Base-by-base conservation (phyloP, 2,329 filamentous ascomycete species). In the Hymenoscyphus linearis region DNA sequence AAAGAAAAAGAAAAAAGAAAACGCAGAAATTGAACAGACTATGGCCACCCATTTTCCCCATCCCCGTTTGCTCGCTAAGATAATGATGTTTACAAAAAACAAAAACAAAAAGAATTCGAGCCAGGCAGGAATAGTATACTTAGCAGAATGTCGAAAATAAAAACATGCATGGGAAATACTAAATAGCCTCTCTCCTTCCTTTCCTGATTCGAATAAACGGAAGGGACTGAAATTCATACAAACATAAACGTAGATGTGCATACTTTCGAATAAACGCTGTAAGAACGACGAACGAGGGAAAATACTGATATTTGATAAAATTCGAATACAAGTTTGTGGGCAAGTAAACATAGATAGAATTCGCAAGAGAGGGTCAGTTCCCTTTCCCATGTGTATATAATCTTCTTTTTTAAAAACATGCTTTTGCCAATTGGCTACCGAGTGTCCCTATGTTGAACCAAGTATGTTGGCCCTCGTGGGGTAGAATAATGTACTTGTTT, bases 41-140 rank as follows among this genome's bases (percentile, higher is more conserved):
- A 3, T 53, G 18, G 44, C 27, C 52, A 53, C 25, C 50, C 52
- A n/a, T 53, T 31, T 53, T 31, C 52, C 26, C 26, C 27, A 53
- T 25, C 13, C 52, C 44, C 44, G 13, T 53, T 53, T 53, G 52
- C 52, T 53, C 52, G 52, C 52, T 53, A 53, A 53, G 27, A 34
- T 44, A 12, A 53, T 53, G 52, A 31, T 18, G 27, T 31, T 13
- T 16, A 53, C 25, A 53, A 53, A 53, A 53, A 53, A 53, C 25
- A 53, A 53, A 34, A 31, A 26, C 16, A 52, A 27, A 4, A 18
- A 25, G 4, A 52, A 52, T 52, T n/a, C n/a, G 27, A 31, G 9
- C 5, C 27, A 31, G 27, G 27, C 27, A 31, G 27, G 27, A 31
- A 2, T 31, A 31, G 27, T 9, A 31, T 6, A 31, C n/a, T n/a